These are phyloP conservation scores for Brassica carinata DNA, from an alignment of 345 rosid species.

Conservation along the genomic window DNA sequence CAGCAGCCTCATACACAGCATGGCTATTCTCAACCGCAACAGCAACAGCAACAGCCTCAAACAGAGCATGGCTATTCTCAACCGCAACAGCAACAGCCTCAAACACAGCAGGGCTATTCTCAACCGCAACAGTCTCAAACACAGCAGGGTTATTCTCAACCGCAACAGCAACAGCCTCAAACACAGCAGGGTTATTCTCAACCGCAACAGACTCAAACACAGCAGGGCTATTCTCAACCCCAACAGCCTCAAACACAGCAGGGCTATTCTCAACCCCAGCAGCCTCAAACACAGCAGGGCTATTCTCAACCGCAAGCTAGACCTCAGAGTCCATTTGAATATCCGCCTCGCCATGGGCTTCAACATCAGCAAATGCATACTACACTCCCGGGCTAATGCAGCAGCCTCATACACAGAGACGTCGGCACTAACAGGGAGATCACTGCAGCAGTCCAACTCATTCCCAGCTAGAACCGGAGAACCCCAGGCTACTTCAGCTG, in stretches of 20 bases:
- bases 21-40: constrained; percentile 22
- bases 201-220: constrained; percentile 19
- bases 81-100: constrained; percentile 4
- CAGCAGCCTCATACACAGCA: constrained; percentile 25
- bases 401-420: constrained; percentile 41
- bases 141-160: constrained; percentile 27
- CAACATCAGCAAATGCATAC: constrained; percentile 41
- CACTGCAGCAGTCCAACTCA: constrained; percentile 55
- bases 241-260: constrained; percentile 19
- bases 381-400: constrained; percentile 41
- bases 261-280: constrained; percentile 16
- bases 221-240: constrained; percentile 19
- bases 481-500: constrained; percentile 22
- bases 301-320: constrained; percentile 20
- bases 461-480: constrained; percentile 47
- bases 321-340: constrained; percentile 39
- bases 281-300: constrained; percentile 11
- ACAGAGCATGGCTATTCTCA: not conserved
- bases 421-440: constrained; percentile 41
- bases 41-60: constrained; percentile 2
- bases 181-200: constrained; percentile 34
- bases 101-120: constrained; percentile 29
- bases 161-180: constrained; percentile 2
- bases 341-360: constrained; percentile 86
- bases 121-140: constrained; percentile 16